Percentiles rank a stretch among this genome's conserved stretches.
These are phyloP conservation scores for Strigomonas culicis DNA, from an alignment of 208 protist genomes.

Conservation along the genomic window DNA sequence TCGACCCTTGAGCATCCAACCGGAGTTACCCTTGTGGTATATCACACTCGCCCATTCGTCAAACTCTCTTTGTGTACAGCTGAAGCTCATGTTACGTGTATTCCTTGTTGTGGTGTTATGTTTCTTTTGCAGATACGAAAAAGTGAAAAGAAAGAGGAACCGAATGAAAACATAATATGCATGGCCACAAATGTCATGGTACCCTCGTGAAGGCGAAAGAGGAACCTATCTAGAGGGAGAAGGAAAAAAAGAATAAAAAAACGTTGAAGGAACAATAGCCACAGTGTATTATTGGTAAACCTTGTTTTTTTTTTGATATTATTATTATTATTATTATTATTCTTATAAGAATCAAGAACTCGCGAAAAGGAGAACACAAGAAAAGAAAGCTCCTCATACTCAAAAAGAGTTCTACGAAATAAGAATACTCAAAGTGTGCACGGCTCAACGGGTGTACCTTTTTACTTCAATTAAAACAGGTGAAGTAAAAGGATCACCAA, in stretches of 20 bases:
- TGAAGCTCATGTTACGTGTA: no score
- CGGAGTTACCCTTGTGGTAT: background rate
- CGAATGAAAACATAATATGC: slow-evolving; percentile 3
- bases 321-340: slow-evolving; percentile 6
- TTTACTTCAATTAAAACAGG: background rate
- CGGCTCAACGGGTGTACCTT: no score
- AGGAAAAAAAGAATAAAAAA: slow-evolving; percentile 10
- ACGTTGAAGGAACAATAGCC: background rate
- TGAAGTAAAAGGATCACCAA: slow-evolving; percentile 16
- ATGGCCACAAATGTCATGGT: slow-evolving; percentile 1
- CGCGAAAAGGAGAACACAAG: no score
- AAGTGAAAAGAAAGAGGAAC: slow-evolving; percentile 1
- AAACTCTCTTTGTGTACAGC: background rate
- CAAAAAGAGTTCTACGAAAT: no score
- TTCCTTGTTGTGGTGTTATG: no score
- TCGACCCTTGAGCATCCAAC: background rate
- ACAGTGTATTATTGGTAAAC: background rate
- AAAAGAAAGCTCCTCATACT: no score
- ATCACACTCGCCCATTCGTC: background rate
- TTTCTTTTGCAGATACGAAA: slow-evolving; percentile 1
- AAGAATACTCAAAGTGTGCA: no score
- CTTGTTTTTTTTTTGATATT: background rate
- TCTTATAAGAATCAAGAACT: no score
- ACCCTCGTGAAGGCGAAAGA: background rate
- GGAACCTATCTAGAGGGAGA: background rate